phyloP scores from a whole-genome alignment of 2,329 filamentous ascomycete genomes.

The Cercospora nicotianae region DNA sequence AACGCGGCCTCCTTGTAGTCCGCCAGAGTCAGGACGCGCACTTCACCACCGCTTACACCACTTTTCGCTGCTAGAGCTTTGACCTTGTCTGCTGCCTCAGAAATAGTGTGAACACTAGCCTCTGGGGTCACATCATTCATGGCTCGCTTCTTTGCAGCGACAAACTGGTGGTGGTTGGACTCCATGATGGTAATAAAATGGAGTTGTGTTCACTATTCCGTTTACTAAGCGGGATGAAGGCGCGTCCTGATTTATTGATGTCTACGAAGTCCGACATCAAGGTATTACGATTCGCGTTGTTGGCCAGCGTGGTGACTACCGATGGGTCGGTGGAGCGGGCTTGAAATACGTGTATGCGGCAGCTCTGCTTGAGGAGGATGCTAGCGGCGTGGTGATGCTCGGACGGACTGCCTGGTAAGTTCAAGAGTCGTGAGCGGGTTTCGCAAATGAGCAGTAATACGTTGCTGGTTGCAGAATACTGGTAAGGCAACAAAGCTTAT shows the following conservation, averaged over 20 bases:
- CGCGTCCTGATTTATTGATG: slow-evolving; percentile 49
- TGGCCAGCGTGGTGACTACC: slow-evolving; percentile 14
- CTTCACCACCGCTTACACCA: slow-evolving; percentile 46
- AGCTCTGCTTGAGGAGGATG: slow-evolving; percentile 11
- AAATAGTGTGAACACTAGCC: slow-evolving; percentile 14
- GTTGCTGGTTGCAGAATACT: not conserved
- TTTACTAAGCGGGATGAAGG: slow-evolving; percentile 48
- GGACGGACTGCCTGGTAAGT: not conserved
- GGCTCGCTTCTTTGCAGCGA: slow-evolving; percentile 42
- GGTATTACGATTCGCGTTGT: slow-evolving; percentile 17
- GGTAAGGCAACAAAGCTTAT: slow-evolving; percentile 4
- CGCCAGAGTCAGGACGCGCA: slow-evolving; percentile 63
- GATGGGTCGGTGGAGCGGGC: slow-evolving; percentile 5
- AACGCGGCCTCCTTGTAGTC: slow-evolving; percentile 71
- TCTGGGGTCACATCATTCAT: slow-evolving; percentile 35
- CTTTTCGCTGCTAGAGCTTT: slow-evolving; percentile 11
- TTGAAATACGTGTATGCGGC: slow-evolving; percentile 18
- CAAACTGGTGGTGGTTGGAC: slow-evolving; percentile 36
- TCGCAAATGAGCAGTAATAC: not conserved
- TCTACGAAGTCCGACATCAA: slow-evolving; percentile 41
- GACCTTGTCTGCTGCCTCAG: slow-evolving; percentile 19
- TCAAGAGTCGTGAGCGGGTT: not conserved
- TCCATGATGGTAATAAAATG: slow-evolving; percentile 48
- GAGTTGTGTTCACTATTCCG: slow-evolving; percentile 38
- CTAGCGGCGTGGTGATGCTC: not conserved